Percentiles rank a stretch among this genome's conserved stretches.
These are phyloP conservation scores for Kuraishia ogatae DNA, from an alignment of 805 yeast species.

Conservation along the genomic window DNA sequence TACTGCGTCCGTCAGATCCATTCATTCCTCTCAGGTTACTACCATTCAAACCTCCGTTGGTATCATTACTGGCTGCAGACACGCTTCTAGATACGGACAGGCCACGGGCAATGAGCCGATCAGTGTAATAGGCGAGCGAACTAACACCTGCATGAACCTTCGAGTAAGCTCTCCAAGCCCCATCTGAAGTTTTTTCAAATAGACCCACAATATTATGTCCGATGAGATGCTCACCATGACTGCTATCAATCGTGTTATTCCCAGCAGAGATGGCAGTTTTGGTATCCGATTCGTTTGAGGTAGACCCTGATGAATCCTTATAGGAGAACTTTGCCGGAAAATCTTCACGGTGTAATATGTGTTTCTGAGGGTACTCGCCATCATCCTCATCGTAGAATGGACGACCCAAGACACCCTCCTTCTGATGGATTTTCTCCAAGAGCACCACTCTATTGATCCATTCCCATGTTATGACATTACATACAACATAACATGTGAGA, in stretches of 20 bases:
- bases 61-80: neutral
- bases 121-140: neutral
- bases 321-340: neutral
- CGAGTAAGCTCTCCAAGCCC: neutral
- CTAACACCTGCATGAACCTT: neutral
- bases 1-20: neutral
- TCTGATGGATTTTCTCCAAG: slow-evolving; percentile 50
- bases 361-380: neutral
- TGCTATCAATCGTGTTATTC: neutral
- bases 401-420: slow-evolving; percentile 68
- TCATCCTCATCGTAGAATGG: slow-evolving; percentile 62
- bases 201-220: neutral
- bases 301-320: neutral
- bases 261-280: neutral
- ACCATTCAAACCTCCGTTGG: neutral
- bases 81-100: neutral
- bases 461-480: slow-evolving; percentile 77
- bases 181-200: neutral
- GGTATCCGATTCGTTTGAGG: neutral
- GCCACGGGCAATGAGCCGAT: neutral
- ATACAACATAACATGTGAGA: slow-evolving; percentile 59
- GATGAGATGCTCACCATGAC: neutral
- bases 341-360: neutral
- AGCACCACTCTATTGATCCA: slow-evolving; percentile 65
- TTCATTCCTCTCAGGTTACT: neutral